Base-by-base conservation (phyloP, 257 asterid species). In the Jacaranda copaia region DNA sequence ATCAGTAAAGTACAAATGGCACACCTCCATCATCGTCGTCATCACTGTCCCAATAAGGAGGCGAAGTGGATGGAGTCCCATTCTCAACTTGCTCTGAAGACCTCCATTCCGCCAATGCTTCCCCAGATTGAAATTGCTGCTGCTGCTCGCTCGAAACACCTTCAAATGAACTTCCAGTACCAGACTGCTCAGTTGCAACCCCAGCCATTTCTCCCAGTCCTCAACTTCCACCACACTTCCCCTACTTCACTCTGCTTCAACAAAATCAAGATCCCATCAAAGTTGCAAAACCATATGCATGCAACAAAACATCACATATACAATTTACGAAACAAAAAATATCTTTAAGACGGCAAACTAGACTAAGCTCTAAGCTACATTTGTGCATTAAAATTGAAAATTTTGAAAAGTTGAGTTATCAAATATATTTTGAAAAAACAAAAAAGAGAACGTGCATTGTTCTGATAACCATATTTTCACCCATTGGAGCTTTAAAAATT, bases 11-110 rank as follows among this genome's bases (percentile, higher is more conserved):
- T 14, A 59, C 35, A 49, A 69, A 60, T 5, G 36, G 59, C 88
- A 57, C 69, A 90, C 96, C 96, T 79, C 84, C 85, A 61, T 89
- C 97, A 36, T 81, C 96, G 40, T 86, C 88, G 13, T 86, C 90
- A 32, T 88, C 93, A 61, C 87, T 89, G 81, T 92, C 97, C 97
- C 97, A 92, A 79, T 90, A 90, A 77, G 97, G 95, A 49, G 97
- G 96, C 2, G 93, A 90, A 43, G 95, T 92, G n/a, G 97, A 92
- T 0, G 97, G 89, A 16, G 72, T 83, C 63, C 93, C 96, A 81
- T 83, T 90, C 76, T 92, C 96, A 79, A 90, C 88, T 87, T 92
- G 95, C 81, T 92, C 96, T 0, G 82, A 89, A 38, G 93, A 92
- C 84, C 97, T 85, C 93, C 91, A 90, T 82, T 92, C 97, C 0